A percentile compares a stretch with the other conserved stretches of the same genome.
These are phyloP conservation scores for Penicillium ochrochloron DNA, from an alignment of 495 filamentous ascomycete species.

Conservation along the genomic window DNA sequence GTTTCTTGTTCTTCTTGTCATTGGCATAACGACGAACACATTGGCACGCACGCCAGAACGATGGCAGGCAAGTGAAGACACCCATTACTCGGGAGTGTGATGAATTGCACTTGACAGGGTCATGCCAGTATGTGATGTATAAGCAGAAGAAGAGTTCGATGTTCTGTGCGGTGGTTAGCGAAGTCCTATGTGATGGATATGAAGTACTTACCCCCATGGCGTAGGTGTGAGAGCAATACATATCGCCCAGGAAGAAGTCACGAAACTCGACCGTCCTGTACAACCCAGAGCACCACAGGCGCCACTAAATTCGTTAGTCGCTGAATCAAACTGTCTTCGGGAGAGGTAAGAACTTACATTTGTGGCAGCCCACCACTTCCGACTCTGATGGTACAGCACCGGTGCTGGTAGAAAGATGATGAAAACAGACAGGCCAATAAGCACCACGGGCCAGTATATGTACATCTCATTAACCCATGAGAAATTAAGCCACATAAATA, in stretches of 20 bases:
- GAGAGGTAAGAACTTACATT: slow-evolving; percentile 60
- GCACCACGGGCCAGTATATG: slow-evolving; percentile 85
- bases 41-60: slow-evolving; percentile 86
- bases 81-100: slow-evolving; percentile 81
- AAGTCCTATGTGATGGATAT: background rate
- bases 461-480: slow-evolving; percentile 70
- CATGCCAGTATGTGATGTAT: slow-evolving; percentile 74
- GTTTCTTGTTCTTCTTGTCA: slow-evolving; percentile 10
- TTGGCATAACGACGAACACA: slow-evolving; percentile 85
- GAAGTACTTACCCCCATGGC: slow-evolving; percentile 73
- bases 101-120: slow-evolving; percentile 81
- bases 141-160: slow-evolving; percentile 94
- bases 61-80: slow-evolving; percentile 83
- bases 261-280: slow-evolving; percentile 90
- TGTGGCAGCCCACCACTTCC: slow-evolving; percentile 83
- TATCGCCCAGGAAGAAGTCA: slow-evolving; percentile 97
- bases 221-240: slow-evolving; percentile 95
- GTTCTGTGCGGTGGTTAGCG: slow-evolving; percentile 59
- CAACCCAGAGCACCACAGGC: slow-evolving; percentile 79
- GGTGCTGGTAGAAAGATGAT: slow-evolving; percentile 78
- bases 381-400: slow-evolving; percentile 73
- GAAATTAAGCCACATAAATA: slow-evolving; percentile 89
- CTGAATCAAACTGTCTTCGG: background rate
- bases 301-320: slow-evolving; percentile 64
- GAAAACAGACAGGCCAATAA: slow-evolving; percentile 66